Percentiles rank a stretch among this genome's conserved stretches.
These are phyloP conservation scores for Taphrina betulina DNA, from an alignment of 1,139 yeast species.

Conservation along the genomic window DNA sequence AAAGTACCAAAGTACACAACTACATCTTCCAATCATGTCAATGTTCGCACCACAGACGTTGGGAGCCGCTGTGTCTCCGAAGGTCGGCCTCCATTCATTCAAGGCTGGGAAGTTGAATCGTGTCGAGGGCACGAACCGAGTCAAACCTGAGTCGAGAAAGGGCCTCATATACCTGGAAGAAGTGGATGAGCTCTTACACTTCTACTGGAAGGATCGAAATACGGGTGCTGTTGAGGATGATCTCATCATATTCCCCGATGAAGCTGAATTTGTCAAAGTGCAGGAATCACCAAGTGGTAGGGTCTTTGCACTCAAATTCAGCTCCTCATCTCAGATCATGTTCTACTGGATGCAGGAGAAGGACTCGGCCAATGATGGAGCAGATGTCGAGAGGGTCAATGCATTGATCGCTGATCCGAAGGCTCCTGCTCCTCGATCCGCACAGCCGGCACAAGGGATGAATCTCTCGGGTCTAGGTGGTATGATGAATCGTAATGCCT, in stretches of 20 bases:
- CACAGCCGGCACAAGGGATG: not conserved
- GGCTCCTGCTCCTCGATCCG: slow-evolving; percentile 28
- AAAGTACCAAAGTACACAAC: too few relatives aligned
- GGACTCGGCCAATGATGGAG: slow-evolving; percentile 32
- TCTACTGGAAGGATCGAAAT: slow-evolving; percentile 35
- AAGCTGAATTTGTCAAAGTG: slow-evolving; percentile 77
- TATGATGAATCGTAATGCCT: not conserved
- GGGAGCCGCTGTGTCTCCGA: not conserved
- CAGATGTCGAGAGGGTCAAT: slow-evolving; percentile 29
- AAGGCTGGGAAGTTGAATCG: slow-evolving; percentile 36
- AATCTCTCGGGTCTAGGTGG: not conserved
- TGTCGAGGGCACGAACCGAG: slow-evolving; percentile 41
- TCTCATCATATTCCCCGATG: slow-evolving; percentile 85
- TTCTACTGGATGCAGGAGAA: slow-evolving; percentile 87
- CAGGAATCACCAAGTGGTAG: slow-evolving; percentile 65
- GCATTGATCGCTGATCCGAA: slow-evolving; percentile 35
- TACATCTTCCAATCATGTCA: slow-evolving; percentile 12
- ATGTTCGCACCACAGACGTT: slow-evolving; percentile 3
- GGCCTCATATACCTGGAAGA: slow-evolving; percentile 32
- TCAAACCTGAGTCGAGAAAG: slow-evolving; percentile 35
- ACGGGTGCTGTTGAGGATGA: slow-evolving; percentile 45
- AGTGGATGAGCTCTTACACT: slow-evolving; percentile 35
- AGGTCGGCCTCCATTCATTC: slow-evolving; percentile 27
- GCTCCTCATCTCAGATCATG: slow-evolving; percentile 78
- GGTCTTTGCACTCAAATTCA: slow-evolving; percentile 76